Conservation (phyloP, 2,329 filamentous ascomycete species). For the Dothistroma pini region DNA sequence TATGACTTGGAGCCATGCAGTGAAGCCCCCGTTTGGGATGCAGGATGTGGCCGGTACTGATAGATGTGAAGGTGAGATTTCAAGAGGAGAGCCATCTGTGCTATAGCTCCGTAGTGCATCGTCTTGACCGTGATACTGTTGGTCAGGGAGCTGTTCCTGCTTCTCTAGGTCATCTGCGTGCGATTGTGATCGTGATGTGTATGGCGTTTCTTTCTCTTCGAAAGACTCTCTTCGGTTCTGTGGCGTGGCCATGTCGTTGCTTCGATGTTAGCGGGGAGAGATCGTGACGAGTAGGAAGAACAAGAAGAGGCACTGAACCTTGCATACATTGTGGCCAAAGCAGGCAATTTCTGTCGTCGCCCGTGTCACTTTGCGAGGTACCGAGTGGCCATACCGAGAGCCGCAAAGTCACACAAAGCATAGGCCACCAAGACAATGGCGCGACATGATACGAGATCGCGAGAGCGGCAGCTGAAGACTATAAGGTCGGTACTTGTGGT, state of each 20-base stretch:
- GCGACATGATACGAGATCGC: not conserved
- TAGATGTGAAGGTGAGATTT: slow-evolving; percentile 22
- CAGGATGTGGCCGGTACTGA: slow-evolving; percentile 19
- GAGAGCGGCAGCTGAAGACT: not conserved
- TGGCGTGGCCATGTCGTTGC: not conserved
- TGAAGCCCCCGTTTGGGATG: slow-evolving; percentile 41
- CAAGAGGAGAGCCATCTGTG: slow-evolving; percentile 21
- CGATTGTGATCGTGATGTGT: slow-evolving; percentile 15
- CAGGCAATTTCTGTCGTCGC: not conserved
- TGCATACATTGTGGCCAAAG: not conserved
- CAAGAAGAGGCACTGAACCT: not conserved
- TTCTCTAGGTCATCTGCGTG: slow-evolving; percentile 15
- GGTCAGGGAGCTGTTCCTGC: not conserved
- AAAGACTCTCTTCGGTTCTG: slow-evolving; percentile 8
- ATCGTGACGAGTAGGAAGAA: not conserved
- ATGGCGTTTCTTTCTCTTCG: slow-evolving; percentile 17
- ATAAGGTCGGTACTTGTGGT: not conserved
- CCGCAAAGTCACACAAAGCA: not conserved
- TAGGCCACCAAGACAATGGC: not conserved
- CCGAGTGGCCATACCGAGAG: not conserved
- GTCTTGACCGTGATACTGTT: not conserved
- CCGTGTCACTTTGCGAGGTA: not conserved
- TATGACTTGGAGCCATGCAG: slow-evolving; percentile 45
- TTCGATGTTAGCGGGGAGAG: not conserved
- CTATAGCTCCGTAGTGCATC: slow-evolving; percentile 5